Evolutionary conservation across 1,139 yeast genomes (phyloP).

Genomic region (Magnusiomyces tetraspermus): DNA sequence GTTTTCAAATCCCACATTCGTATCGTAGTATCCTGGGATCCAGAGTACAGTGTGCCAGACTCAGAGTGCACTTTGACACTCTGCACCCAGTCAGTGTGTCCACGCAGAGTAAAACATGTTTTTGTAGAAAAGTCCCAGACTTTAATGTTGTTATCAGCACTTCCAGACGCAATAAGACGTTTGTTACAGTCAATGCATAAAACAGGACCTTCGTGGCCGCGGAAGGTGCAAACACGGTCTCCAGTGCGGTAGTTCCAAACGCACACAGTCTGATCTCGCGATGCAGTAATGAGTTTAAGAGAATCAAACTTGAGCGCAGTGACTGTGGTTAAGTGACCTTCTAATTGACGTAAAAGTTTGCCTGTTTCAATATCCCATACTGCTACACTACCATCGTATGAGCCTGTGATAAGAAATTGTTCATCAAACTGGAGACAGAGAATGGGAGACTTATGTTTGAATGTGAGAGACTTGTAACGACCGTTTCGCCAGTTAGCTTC

Average conservation of each 20-base stretch:
- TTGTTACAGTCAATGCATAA: slow-evolving; percentile 62
- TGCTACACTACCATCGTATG: slow-evolving; percentile 79
- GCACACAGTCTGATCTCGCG: slow-evolving; percentile 80
- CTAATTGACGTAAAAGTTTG: slow-evolving; percentile 60
- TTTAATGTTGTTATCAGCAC: slow-evolving; percentile 84
- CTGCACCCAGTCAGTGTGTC: slow-evolving; percentile 89
- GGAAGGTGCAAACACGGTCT: slow-evolving; percentile 81
- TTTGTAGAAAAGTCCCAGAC: slow-evolving; percentile 95
- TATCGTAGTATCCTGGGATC: slow-evolving; percentile 85
- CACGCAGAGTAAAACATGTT: slow-evolving; percentile 84
- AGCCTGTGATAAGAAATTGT: slow-evolving; percentile 76
- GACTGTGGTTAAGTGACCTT: slow-evolving; percentile 82
- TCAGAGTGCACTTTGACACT: slow-evolving; percentile 77
- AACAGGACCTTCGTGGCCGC: slow-evolving; percentile 87
- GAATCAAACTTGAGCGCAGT: slow-evolving; percentile 76
- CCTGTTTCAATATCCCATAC: slow-evolving; percentile 85
- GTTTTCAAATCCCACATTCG: slow-evolving; percentile 89
- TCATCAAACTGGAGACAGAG: slow-evolving; percentile 76
- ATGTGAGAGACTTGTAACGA: slow-evolving; percentile 49
- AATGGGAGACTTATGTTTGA: slow-evolving; percentile 79
- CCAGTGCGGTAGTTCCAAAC: slow-evolving; percentile 97
- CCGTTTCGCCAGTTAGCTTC: slow-evolving; percentile 96
- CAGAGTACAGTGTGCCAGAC: slow-evolving; percentile 72
- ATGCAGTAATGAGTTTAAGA: slow-evolving; percentile 83
- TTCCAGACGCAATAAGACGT: slow-evolving; percentile 82